Base-by-base conservation (phyloP, 1,284 basidiomycete genomes). In the Sanghuangporus weigelae region DNA sequence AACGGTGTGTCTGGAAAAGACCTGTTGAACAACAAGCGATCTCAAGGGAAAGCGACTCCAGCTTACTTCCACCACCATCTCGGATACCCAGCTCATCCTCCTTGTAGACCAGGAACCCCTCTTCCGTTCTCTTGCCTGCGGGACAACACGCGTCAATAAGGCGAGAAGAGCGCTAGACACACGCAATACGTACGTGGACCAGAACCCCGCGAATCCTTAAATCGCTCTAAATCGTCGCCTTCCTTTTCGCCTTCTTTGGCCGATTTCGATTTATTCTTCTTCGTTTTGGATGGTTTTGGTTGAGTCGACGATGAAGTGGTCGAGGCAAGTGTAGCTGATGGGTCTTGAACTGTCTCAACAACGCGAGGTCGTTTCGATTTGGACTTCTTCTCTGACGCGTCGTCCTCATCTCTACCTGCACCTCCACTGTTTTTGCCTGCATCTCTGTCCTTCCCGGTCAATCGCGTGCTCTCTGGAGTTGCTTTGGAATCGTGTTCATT, bases 101-200 rank as follows among this genome's bases (percentile, higher is more conserved):
- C 73, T 93, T 95, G 75, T 89, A 96, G 42, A 96, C 85, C 39
- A 78, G 73, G 78, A 84, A 95, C 0, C 93, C 94, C 73, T 96
- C 93, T 65, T 90, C 90, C 0, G 93, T 96, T 74, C 81, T 89
- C 44, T 84, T 84, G 64, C 92, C 93, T 94, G 71, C 58, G 56
- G 60, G 21, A 12, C 14, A 10, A 55, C 4, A 63, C 21, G 35
- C 26, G 6, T 50, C 7, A 49, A 36, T 8, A 21, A 46, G 16
- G n/a, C 7, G 48, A 39, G 50, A 31, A 26, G 5, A 31, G 40
- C 53, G 50, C 57, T 12, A 38, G 14, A 5, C 14, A 35, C 26
- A n/a, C 2, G n/a, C 19, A n/a, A 19, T 35, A 63, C 60, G 38
- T 57, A 66, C 64, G 61, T n/a, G 64, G 62, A 7, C 61, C 64